Evolutionary conservation across 139 green algal genomes (phyloP).

Genomic region (Spirogloea muscicola): DNA sequence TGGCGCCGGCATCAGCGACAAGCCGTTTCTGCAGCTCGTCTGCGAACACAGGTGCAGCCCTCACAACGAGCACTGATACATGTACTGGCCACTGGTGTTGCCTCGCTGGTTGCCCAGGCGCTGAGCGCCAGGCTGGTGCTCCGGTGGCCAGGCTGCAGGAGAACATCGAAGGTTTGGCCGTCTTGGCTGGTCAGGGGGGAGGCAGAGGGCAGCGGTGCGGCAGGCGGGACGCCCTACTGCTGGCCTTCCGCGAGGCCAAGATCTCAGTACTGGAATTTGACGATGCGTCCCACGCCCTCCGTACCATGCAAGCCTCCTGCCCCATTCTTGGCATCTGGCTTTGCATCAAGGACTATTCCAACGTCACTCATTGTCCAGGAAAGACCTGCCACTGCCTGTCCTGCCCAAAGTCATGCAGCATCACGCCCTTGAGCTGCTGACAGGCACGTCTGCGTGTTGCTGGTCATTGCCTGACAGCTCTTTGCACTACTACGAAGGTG

Average conservation of each 20-base stretch:
- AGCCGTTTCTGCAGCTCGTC: conserved; percentile 9
- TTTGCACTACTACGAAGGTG: conserved; percentile 79
- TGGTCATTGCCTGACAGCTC: conserved; percentile 28
- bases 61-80: no score
- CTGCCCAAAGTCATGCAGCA: not conserved
- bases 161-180: conserved; percentile 39
- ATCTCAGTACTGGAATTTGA: conserved; percentile 83
- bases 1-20: not conserved
- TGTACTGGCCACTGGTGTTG: no score
- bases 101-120: no score
- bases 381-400: not conserved
- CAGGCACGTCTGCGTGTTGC: not conserved
- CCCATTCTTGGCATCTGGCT: not conserved
- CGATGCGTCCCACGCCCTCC: conserved; percentile 48
- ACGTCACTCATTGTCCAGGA: not conserved
- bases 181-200: conserved; percentile 5
- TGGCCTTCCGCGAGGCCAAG: conserved; percentile 86
- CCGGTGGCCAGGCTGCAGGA: conserved; percentile 23
- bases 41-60: conserved; percentile 36
- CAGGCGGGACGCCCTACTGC: conserved; percentile 61
- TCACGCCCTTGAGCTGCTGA: no score
- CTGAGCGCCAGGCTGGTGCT: not conserved
- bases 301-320: conserved; percentile 39
- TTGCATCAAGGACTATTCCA: not conserved
- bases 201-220: conserved; percentile 54